Base-by-base conservation (phyloP, 768 basidiomycete species). In the Chalciporus piperatus region DNA sequence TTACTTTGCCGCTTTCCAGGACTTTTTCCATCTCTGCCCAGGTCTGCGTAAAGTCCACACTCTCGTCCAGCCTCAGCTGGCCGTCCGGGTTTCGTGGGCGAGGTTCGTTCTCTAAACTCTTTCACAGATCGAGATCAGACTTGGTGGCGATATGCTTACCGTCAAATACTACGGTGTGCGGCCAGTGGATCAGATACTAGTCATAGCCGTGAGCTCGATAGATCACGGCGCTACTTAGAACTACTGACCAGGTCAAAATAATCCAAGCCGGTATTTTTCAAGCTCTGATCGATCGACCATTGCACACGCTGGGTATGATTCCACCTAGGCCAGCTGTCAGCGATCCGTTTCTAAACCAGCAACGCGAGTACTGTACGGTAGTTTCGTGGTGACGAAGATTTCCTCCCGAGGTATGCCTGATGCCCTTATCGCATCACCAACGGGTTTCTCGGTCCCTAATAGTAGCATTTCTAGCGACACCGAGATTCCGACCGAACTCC, bases 381-480 rank as follows among this genome's bases (percentile, higher is more conserved):
- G n/a, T 37, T 37, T 37, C 5, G 78, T 79, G 0, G 78, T 79
- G 27, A 81, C 66, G 58, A 75, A 79, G 23, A 80, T 59, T 38
- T 80, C 70, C 23, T 76, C 71, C 22, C 80, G 72, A 3, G 77
- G 74, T 41, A 80, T 67, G 2, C 78, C 78, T n/a, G 35, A 37
- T n/a, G 35, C 35, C 35, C 6, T 71, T 47, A 83, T 67, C 0
- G 74, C 76, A 5, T 69, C 57, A 4, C 79, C 77, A 14, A 79
- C 74, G 6, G 67, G 61, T 35, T 60, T 65, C 50, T 79, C 78
- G 5, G 76, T 78, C 42, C 52, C 68, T 70, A 38, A 32, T 32
- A 32, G 11, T n/a, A 16, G 16, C 7, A 1, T n/a, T 37, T 37
- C n/a, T 16, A 37, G 16, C 6, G n/a, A 37, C 35, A 7, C 35